Evolutionary conservation across 2,329 filamentous ascomycete species (phyloP).

Genomic region (Pseudophaeomoniella oleicola): DNA sequence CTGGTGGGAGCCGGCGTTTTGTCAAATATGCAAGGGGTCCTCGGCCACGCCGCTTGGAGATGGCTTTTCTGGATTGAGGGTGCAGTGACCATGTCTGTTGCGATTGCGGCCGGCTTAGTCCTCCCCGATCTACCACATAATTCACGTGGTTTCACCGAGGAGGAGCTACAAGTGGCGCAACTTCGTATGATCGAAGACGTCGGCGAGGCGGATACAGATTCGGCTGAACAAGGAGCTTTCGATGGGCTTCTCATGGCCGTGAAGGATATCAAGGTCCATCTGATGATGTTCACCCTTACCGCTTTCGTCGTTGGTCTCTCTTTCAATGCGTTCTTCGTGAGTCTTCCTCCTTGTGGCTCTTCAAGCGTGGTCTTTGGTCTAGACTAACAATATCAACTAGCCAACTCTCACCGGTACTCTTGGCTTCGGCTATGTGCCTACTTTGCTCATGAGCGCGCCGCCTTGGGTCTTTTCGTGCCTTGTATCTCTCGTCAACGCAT

Average conservation of each 20-base stretch:
- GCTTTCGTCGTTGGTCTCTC: slow-evolving; percentile 43
- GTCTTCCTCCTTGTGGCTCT: not conserved
- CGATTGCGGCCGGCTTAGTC: slow-evolving; percentile 23
- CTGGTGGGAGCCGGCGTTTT: slow-evolving; percentile 44
- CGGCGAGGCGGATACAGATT: slow-evolving; percentile 21
- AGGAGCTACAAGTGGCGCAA: slow-evolving; percentile 27
- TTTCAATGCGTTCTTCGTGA: slow-evolving; percentile 49
- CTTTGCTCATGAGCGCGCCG: slow-evolving; percentile 7
- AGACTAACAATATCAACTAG: not conserved
- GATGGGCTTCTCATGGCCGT: not conserved
- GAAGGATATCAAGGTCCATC: slow-evolving; percentile 1
- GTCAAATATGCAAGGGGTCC: slow-evolving; percentile 40
- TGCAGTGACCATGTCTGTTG: slow-evolving; percentile 31
- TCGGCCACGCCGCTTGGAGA: slow-evolving; percentile 43
- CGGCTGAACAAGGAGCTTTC: not conserved
- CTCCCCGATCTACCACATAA: slow-evolving; percentile 30
- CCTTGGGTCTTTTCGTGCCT: slow-evolving; percentile 20
- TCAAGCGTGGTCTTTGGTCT: not conserved
- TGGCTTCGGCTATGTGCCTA: slow-evolving; percentile 41
- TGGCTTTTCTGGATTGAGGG: slow-evolving; percentile 49
- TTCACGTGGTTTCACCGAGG: slow-evolving; percentile 18
- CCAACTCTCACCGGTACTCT: slow-evolving; percentile 56
- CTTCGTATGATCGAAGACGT: slow-evolving; percentile 29
- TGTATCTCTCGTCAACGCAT: slow-evolving; percentile 49
- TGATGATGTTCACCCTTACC: slow-evolving; percentile 2